Conservation (phyloP, 768 basidiomycete genomes). For the Hydnum rufescens region DNA sequence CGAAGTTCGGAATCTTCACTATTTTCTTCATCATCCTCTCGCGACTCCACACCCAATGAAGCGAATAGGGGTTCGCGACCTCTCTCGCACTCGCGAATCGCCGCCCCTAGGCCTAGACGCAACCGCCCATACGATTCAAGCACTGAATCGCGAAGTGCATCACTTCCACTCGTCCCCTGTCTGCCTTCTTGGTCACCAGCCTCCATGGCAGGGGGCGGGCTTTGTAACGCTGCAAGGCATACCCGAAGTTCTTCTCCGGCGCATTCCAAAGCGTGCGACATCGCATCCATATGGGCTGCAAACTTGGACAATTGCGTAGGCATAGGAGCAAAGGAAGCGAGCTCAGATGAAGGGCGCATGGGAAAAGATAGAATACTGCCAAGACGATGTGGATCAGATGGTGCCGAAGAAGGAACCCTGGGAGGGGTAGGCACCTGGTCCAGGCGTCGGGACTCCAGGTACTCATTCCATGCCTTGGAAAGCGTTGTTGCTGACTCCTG, state of each 20-base stretch:
- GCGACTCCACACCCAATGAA: slow-evolving; percentile 1
- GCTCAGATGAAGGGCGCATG: neutral
- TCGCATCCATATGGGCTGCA: slow-evolving; percentile 51
- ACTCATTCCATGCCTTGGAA: slow-evolving; percentile 33
- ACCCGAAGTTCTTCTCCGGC: slow-evolving; percentile 45
- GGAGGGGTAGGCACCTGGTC: slow-evolving; percentile 1
- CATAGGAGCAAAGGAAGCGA: slow-evolving; percentile 47
- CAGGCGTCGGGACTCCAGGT: no score
- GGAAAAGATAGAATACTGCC: neutral
- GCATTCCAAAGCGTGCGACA: slow-evolving; percentile 47
- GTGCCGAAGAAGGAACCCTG: neutral
- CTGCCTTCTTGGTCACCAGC: neutral
- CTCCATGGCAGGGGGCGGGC: neutral
- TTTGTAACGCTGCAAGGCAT: slow-evolving; percentile 37
- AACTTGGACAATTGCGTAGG: slow-evolving; percentile 51
- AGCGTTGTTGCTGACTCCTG: slow-evolving; percentile 44
- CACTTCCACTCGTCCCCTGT: neutral
- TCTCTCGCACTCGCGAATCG: slow-evolving; percentile 64
- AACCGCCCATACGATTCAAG: slow-evolving; percentile 56
- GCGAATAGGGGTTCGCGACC: slow-evolving; percentile 38
- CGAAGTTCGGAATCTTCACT: slow-evolving; percentile 18
- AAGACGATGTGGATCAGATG: neutral
- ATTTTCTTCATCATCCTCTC: neutral
- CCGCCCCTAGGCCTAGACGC: slow-evolving; percentile 55
- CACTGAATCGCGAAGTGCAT: slow-evolving; percentile 17